Conservation (phyloP, 148 eudicot genomes). For the Camellia japonica region DNA sequence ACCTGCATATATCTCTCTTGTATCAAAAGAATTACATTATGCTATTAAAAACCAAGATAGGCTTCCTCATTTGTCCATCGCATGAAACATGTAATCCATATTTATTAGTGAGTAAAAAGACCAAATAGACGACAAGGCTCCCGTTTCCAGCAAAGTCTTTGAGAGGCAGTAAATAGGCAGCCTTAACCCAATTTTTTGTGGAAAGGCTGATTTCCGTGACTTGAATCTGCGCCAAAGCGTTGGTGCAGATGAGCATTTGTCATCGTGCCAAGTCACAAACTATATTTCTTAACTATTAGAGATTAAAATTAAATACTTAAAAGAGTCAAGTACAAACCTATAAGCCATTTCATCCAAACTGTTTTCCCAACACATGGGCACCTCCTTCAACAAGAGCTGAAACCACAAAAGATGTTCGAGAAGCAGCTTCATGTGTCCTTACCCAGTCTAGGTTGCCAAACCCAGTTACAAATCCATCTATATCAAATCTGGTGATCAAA, state of each 20-base stretch:
- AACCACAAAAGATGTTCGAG: conserved; percentile 65
- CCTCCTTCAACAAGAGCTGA: conserved; percentile 88
- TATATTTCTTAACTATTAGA: background rate
- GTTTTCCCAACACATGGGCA: conserved; percentile 93
- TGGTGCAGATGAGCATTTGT: background rate
- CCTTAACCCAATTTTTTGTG: background rate
- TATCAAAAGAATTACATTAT: background rate
- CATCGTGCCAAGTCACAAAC: background rate
- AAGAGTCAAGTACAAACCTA: conserved; percentile 46
- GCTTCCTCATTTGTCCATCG: background rate
- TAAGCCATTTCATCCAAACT: conserved; percentile 85
- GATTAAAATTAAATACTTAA: background rate
- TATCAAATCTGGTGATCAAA: conserved; percentile 60
- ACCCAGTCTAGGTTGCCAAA: conserved; percentile 90
- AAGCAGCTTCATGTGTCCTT: conserved; percentile 79
- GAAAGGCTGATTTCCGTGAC: background rate
- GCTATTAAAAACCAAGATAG: background rate
- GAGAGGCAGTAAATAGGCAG: no score
- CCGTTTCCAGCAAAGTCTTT: background rate
- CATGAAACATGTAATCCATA: background rate
- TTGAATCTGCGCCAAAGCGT: background rate
- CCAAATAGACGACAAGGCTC: background rate
- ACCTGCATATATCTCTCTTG: background rate
- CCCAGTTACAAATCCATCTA: conserved; percentile 83
- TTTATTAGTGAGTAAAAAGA: background rate